Evolutionary conservation across 78 protist species (phyloP).

Genomic region (Abeoforma whisleri): DNA sequence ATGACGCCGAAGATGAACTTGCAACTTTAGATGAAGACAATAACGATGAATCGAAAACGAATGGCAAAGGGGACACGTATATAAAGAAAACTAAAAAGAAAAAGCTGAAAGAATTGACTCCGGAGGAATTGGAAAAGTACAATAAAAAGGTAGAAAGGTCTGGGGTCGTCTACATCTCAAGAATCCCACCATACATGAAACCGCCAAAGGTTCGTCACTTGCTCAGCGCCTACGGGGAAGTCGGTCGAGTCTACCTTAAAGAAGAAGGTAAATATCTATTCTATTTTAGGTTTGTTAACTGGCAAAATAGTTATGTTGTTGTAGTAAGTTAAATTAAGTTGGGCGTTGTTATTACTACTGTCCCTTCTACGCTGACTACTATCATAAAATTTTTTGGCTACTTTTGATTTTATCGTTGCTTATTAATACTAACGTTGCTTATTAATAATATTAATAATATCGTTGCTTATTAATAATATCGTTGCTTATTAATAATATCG

Average conservation of each 20-base stretch:
- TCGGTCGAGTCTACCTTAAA: constrained; percentile 56
- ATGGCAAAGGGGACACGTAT: background rate
- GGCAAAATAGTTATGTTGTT: too few relatives aligned
- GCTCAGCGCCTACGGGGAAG: constrained; percentile 49
- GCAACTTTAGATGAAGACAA: too few relatives aligned
- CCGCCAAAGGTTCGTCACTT: constrained; percentile 57
- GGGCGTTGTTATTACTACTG: background rate
- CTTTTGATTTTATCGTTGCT: too few relatives aligned
- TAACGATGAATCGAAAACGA: too few relatives aligned
- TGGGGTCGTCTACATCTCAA: constrained; percentile 67
- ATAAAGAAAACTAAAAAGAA: constrained; percentile 17
- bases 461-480: too few relatives aligned
- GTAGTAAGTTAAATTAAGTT: background rate
- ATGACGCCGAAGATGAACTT: too few relatives aligned
- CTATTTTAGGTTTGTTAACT: too few relatives aligned
- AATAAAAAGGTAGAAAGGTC: constrained; percentile 19
- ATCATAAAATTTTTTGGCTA: too few relatives aligned
- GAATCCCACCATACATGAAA: constrained; percentile 70
- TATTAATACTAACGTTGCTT: too few relatives aligned
- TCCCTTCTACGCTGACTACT: too few relatives aligned
- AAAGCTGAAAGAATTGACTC: background rate
- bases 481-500: too few relatives aligned
- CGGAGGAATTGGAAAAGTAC: background rate
- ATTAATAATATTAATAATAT: too few relatives aligned
- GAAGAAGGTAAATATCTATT: constrained; percentile 39